Percentiles rank a stretch among this genome's conserved stretches.
These are phyloP conservation scores for Hydrangea macrophylla DNA, from an alignment of 148 eudicot species.

Conservation along the genomic window DNA sequence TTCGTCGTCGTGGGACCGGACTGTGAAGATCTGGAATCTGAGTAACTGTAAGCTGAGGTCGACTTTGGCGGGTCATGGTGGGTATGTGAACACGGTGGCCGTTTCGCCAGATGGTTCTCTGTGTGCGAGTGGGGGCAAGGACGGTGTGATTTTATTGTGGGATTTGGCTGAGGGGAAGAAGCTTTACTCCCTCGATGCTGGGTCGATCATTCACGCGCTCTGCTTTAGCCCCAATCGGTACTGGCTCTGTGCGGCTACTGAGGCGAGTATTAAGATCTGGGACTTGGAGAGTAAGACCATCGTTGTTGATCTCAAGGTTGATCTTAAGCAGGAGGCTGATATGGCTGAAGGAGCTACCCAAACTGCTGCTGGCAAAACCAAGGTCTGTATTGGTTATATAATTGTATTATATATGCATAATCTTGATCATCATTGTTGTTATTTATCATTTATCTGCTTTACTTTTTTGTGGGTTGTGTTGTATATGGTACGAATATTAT, in stretches of 20 bases:
- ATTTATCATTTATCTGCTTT: neutral
- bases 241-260: constrained; percentile 96
- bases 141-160: constrained; percentile 71
- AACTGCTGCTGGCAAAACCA: constrained; percentile 43
- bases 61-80: constrained; percentile 66
- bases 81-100: constrained; percentile 82
- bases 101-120: constrained; percentile 87
- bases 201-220: constrained; percentile 63
- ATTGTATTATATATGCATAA: neutral
- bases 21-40: constrained; percentile 90
- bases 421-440: neutral
- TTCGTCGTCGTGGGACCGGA: constrained; percentile 80
- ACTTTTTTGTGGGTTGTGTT: no score
- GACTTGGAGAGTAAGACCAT: constrained; percentile 77
- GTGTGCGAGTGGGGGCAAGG: constrained; percentile 93
- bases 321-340: constrained; percentile 69
- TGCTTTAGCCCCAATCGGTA: constrained; percentile 94
- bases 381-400: constrained; percentile 30
- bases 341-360: constrained; percentile 38
- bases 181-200: constrained; percentile 68
- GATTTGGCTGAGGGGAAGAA: constrained; percentile 87
- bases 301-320: constrained; percentile 79
- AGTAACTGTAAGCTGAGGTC: constrained; percentile 70
- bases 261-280: constrained; percentile 79
- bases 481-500: no score